Conservation (phyloP, 2,329 filamentous ascomycete genomes). For the Fusarium nelsonii region DNA sequence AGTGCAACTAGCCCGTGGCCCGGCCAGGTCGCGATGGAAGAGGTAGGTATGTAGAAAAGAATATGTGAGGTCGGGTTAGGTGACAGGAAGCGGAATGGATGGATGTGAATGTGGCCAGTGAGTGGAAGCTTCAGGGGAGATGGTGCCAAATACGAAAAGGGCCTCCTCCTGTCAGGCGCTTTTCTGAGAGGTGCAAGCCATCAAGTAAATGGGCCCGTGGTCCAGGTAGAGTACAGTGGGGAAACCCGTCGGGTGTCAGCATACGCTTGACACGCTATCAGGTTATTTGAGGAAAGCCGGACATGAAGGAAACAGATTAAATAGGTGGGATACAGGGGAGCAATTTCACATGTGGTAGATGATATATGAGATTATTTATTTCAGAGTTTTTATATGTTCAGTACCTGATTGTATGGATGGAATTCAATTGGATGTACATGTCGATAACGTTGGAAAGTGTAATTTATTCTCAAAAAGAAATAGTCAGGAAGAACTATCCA, state of each 20-base stretch:
- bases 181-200: constrained; percentile 13
- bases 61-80: constrained; percentile 42
- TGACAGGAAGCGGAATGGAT: constrained; percentile 39
- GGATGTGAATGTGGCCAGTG: constrained; percentile 43
- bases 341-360: constrained; percentile 7
- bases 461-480: not conserved
- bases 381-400: not conserved
- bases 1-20: constrained; percentile 54
- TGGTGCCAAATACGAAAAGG: constrained; percentile 40
- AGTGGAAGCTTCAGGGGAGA: constrained; percentile 44
- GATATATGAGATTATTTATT: not conserved
- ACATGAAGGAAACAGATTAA: constrained; percentile 8
- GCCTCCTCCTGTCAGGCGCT: constrained; percentile 27
- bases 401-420: not conserved
- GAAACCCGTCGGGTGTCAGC: constrained; percentile 38
- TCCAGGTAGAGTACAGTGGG: constrained; percentile 33
- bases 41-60: constrained; percentile 39
- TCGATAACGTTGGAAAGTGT: not conserved
- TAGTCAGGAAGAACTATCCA: not conserved
- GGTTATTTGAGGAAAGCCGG: constrained; percentile 30
- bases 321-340: constrained; percentile 19
- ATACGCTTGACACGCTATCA: constrained; percentile 34
- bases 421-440: not conserved
- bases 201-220: constrained; percentile 15
- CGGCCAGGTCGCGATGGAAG: constrained; percentile 52